Evolutionary conservation across 768 basidiomycete genomes (phyloP), one percentile per base, ranked within the genome.

Genomic region (Termitomyces sp.): DNA sequence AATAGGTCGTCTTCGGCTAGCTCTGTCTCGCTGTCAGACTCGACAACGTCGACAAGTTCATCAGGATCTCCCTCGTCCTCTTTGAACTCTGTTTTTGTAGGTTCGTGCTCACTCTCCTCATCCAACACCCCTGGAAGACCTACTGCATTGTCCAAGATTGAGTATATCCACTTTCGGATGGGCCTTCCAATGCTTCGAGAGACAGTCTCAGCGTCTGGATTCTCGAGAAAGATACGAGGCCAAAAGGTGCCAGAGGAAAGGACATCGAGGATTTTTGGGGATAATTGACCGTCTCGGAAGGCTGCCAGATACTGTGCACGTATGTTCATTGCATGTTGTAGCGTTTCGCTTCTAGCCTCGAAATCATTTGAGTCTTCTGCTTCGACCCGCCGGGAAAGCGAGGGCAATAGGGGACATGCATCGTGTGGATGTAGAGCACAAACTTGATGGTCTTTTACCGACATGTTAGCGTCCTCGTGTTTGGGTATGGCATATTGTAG

Each of bases 401-500:
- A 69, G 3, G 74, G 76, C 2, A 80, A 68, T 39, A 89, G 64
- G 1, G 81, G 78, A 61, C 89, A 91, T 8, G 72, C 63, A 30
- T 81, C 79, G 8, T 76, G 70, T 44, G 72, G 72, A 62, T 91
- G 90, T 47, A 91, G 68, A 28, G 82, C 76, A 63, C 90, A 92
- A 8, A 81, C 68, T 51, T 74, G 70, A 21, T 84, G 68, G 43
- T 23, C 25, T 10, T 17, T 12, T 47, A n/a, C 44, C 14, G 37
- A 77, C 30, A 67, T 64, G 1, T 68, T 55, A 42, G 74, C 73
- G 39, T 75, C 78, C 46, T 78, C 78, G 50, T 76, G 75, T 65
- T 79, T 82, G 2, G 86, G 83, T 34, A 93, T 83, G 16, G 88
- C 85, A 64, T 92, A 92, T 66, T 89, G 85, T 25, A 93, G 73